Conservation (phyloP, 2,329 filamentous ascomycete species). For the Xylariaceae sp. region DNA sequence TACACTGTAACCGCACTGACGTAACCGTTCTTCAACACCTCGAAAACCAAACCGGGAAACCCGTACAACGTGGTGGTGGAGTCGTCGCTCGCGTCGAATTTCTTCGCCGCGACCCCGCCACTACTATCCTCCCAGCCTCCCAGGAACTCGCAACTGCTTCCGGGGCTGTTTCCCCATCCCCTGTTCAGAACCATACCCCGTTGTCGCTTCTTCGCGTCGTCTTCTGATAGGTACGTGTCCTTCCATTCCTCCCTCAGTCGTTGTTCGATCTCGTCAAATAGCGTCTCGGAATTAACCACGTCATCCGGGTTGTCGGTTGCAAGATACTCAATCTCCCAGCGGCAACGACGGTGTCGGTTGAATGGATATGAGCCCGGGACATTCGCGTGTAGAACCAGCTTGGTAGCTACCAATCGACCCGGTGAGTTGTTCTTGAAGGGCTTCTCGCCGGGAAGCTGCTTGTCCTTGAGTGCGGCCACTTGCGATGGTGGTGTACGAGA, state of each 20-base stretch:
- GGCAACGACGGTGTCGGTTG: slow-evolving; percentile 86
- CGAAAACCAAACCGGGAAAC: slow-evolving; percentile 92
- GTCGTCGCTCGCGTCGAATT: slow-evolving; percentile 57
- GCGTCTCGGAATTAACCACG: slow-evolving; percentile 72
- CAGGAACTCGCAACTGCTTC: slow-evolving; percentile 83
- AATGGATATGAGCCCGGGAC: slow-evolving; percentile 96
- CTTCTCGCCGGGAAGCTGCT: slow-evolving; percentile 33
- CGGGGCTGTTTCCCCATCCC: slow-evolving; percentile 88
- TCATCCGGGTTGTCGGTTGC: slow-evolving; percentile 45
- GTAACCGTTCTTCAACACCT: slow-evolving; percentile 89
- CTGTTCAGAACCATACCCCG: slow-evolving; percentile 87
- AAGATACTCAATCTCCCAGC: slow-evolving; percentile 76
- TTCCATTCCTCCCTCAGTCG: slow-evolving; percentile 72
- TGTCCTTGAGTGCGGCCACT: slow-evolving; percentile 25
- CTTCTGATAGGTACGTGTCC: slow-evolving; percentile 60
- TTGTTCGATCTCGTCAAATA: slow-evolving; percentile 72
- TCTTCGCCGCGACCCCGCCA: slow-evolving; percentile 51
- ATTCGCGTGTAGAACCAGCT: slow-evolving; percentile 92
- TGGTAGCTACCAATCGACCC: slow-evolving; percentile 80
- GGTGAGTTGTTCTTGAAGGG: slow-evolving; percentile 47
- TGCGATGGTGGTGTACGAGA: slow-evolving; percentile 65
- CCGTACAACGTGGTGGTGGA: slow-evolving; percentile 84
- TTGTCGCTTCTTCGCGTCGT: slow-evolving; percentile 55
- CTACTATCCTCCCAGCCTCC: slow-evolving; percentile 83
- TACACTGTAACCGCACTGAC: slow-evolving; percentile 91